phyloP scores from a whole-genome alignment of 768 basidiomycete genomes.

The Suillus weaverae region DNA sequence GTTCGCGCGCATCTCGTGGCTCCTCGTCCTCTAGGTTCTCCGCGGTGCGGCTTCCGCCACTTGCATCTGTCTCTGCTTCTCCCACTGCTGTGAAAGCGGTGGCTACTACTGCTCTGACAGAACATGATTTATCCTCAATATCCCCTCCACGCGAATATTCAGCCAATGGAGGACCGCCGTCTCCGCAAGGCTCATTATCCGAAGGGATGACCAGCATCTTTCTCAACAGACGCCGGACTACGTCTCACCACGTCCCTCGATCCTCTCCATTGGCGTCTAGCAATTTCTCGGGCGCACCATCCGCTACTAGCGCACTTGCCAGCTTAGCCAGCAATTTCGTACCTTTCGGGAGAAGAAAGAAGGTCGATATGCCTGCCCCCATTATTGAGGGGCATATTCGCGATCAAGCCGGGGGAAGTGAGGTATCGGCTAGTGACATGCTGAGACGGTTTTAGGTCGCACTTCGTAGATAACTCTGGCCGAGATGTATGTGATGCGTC shows the following conservation, averaged over 20 bases:
- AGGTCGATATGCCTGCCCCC: slow-evolving; percentile 21
- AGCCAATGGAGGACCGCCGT: slow-evolving; percentile 45
- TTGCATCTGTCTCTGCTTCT: slow-evolving; percentile 48
- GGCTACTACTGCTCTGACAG: slow-evolving; percentile 68
- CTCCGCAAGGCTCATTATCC: slow-evolving; percentile 60
- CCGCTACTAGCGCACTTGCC: slow-evolving; percentile 53
- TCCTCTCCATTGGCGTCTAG: slow-evolving; percentile 44
- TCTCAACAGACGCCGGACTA: slow-evolving; percentile 52
- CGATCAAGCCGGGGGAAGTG: slow-evolving; percentile 21
- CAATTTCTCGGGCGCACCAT: slow-evolving; percentile 22
- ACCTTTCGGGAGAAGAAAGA: slow-evolving; percentile 59
- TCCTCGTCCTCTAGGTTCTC: slow-evolving; percentile 73
- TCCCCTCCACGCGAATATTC: slow-evolving; percentile 35
- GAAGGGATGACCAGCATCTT: slow-evolving; percentile 56
- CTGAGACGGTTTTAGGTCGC: slow-evolving; percentile 25
- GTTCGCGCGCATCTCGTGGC: slow-evolving; percentile 68
- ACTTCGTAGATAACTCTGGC: neutral
- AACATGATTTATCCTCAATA: slow-evolving; percentile 48
- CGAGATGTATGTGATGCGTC: neutral
- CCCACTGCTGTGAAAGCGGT: slow-evolving; percentile 53
- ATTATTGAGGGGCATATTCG: slow-evolving; percentile 22
- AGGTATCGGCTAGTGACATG: slow-evolving; percentile 42
- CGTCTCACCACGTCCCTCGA: slow-evolving; percentile 58
- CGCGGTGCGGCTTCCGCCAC: slow-evolving; percentile 56
- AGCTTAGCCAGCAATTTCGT: slow-evolving; percentile 65